Evolutionary conservation across 2,329 filamentous ascomycete genomes (phyloP).

Genomic region (Pezicula carpinea): DNA sequence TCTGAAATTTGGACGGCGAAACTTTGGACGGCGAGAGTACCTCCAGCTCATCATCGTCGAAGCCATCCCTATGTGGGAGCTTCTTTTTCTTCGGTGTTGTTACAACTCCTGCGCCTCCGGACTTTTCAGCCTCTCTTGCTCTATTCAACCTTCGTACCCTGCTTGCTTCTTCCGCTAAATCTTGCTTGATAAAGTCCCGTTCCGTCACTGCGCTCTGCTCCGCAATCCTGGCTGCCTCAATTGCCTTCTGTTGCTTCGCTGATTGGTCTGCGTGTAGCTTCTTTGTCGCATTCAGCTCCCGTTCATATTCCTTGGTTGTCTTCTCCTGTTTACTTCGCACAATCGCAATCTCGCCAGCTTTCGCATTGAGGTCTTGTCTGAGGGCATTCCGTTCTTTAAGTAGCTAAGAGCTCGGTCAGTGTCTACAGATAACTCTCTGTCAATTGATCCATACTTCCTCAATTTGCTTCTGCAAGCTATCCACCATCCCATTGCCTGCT

Average conservation of each 20-base stretch:
- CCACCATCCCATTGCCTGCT: slow-evolving; percentile 7
- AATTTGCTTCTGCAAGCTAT: slow-evolving; percentile 20
- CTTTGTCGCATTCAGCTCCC: slow-evolving; percentile 55
- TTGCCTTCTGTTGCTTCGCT: slow-evolving; percentile 56
- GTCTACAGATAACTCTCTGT: neutral
- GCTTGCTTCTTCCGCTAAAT: slow-evolving; percentile 57
- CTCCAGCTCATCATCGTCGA: slow-evolving; percentile 54
- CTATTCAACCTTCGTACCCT: slow-evolving; percentile 33
- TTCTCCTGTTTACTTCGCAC: slow-evolving; percentile 67
- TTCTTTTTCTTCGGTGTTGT: slow-evolving; percentile 61
- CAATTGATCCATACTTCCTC: slow-evolving; percentile 19
- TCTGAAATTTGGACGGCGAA: slow-evolving; percentile 40
- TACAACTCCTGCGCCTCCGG: slow-evolving; percentile 25
- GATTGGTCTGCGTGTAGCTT: slow-evolving; percentile 60
- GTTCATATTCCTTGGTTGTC: slow-evolving; percentile 55
- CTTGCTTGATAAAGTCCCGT: slow-evolving; percentile 67
- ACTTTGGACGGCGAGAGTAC: slow-evolving; percentile 41
- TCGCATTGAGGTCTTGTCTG: slow-evolving; percentile 53
- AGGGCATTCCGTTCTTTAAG: slow-evolving; percentile 51
- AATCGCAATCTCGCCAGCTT: slow-evolving; percentile 69
- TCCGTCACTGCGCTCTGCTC: slow-evolving; percentile 63
- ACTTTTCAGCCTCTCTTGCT: slow-evolving; percentile 41
- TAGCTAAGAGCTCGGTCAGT: slow-evolving; percentile 14
- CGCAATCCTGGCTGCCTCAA: slow-evolving; percentile 61
- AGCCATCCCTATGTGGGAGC: slow-evolving; percentile 67